Evolutionary conservation across 306 rosid genomes (phyloP).

Genomic region (Vachellia collinsii): DNA sequence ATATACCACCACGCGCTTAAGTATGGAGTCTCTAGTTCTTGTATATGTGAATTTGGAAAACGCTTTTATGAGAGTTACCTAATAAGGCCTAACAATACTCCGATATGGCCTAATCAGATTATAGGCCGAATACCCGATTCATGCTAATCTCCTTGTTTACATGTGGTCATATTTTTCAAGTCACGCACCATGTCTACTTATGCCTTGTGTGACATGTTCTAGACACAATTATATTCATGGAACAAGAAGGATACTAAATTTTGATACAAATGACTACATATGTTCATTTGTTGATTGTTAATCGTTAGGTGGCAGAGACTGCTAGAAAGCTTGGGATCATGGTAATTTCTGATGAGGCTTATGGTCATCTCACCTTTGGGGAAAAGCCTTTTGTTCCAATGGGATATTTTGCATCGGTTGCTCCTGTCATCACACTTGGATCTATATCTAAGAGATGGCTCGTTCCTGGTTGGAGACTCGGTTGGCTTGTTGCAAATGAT

Average conservation of each 20-base stretch:
- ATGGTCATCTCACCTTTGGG: conserved; percentile 48
- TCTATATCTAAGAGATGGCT: conserved; percentile 54
- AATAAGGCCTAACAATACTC: no score
- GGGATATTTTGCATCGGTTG: conserved; percentile 46
- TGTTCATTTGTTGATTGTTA: neutral
- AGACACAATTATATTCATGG: neutral
- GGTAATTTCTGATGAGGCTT: conserved; percentile 54
- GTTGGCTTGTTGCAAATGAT: conserved; percentile 49
- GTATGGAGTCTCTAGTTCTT: no score
- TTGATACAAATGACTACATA: neutral
- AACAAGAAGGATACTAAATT: neutral
- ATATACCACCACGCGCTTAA: neutral
- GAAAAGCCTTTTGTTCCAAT: conserved; percentile 13
- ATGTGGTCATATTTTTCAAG: neutral
- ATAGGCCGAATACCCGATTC: no score
- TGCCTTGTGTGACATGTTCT: neutral
- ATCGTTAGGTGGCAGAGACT: conserved; percentile 47
- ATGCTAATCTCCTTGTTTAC: neutral
- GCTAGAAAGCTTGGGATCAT: conserved; percentile 53
- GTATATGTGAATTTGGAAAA: no score
- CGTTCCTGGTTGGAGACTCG: conserved; percentile 59
- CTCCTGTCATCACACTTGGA: conserved; percentile 53
- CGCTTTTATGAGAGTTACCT: no score
- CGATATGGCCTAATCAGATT: no score
- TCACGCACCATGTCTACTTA: neutral